Conservation (phyloP, 805 yeast genomes). For the Monosporozyma servazzii region DNA sequence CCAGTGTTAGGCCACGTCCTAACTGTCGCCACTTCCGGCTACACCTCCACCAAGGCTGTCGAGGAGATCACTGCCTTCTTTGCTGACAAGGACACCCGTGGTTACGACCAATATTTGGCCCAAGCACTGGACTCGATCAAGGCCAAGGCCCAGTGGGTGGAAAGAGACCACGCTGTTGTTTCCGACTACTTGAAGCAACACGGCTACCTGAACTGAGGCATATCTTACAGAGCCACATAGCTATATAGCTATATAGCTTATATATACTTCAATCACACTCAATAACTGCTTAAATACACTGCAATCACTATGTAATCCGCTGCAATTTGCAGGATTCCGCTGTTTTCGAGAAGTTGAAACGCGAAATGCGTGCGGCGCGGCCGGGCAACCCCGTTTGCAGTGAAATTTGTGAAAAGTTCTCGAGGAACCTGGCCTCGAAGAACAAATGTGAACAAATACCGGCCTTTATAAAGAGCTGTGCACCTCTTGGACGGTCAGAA, state of each 20-base stretch:
- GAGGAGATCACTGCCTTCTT: slow-evolving; percentile 44
- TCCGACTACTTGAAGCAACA: slow-evolving; percentile 39
- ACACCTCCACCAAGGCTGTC: slow-evolving; percentile 46
- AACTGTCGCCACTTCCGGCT: slow-evolving; percentile 47
- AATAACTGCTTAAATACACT: no score
- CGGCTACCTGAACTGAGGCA: slow-evolving; percentile 20
- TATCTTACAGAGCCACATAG: no score
- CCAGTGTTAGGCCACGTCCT: slow-evolving; percentile 73
- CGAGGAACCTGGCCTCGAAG: no score
- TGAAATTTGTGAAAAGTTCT: no score
- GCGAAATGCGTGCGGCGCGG: not conserved
- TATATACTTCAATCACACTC: not conserved
- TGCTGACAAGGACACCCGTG: slow-evolving; percentile 43
- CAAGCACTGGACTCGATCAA: slow-evolving; percentile 53
- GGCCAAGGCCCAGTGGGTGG: slow-evolving; percentile 47
- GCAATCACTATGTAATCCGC: not conserved
- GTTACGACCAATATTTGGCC: slow-evolving; percentile 53
- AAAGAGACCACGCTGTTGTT: slow-evolving; percentile 43
- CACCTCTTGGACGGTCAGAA: no score
- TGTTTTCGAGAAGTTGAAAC: not conserved
- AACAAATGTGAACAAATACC: no score
- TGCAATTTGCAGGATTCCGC: no score
- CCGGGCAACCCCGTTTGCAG: no score
- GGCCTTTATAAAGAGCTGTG: no score
- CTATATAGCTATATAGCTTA: no score